Percentiles rank a stretch among this genome's conserved stretches.
Evolutionary conservation across 169 alveolate genomes (phyloP).

Genomic region (Fabrea salina): DNA sequence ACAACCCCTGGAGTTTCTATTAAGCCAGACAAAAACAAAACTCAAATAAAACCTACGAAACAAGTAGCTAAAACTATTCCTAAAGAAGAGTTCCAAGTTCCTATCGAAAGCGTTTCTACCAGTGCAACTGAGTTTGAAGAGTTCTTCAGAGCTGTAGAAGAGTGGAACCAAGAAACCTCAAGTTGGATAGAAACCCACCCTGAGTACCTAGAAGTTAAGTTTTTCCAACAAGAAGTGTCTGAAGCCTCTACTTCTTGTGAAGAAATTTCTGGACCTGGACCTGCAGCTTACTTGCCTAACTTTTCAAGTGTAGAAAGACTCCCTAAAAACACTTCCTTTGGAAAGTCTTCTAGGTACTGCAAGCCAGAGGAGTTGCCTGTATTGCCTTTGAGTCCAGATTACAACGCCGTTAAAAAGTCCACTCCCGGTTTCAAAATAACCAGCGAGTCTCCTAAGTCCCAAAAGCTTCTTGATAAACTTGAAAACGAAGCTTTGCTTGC

Average conservation of each 20-base stretch:
- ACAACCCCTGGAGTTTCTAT: not conserved
- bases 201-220: not conserved
- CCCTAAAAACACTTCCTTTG: not conserved
- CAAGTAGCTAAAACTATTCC: not conserved
- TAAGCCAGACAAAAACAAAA: not conserved
- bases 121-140: conserved; percentile 2
- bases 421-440: not conserved
- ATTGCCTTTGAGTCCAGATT: not conserved
- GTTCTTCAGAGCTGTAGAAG: not conserved
- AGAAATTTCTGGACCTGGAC: not conserved
- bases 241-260: not conserved
- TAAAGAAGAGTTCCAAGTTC: not conserved
- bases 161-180: not conserved
- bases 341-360: not conserved
- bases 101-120: not conserved
- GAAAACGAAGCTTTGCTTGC: not conserved
- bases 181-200: not conserved
- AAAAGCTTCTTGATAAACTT: not conserved
- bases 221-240: not conserved
- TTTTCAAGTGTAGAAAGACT: not conserved
- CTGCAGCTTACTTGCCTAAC: not conserved
- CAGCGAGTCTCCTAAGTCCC: not conserved
- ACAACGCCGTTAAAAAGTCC: not conserved
- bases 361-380: not conserved
- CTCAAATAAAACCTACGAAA: not conserved